Base-by-base conservation (phyloP, 192 early-diverging fungal species). In the Entomortierella lignicola region DNA sequence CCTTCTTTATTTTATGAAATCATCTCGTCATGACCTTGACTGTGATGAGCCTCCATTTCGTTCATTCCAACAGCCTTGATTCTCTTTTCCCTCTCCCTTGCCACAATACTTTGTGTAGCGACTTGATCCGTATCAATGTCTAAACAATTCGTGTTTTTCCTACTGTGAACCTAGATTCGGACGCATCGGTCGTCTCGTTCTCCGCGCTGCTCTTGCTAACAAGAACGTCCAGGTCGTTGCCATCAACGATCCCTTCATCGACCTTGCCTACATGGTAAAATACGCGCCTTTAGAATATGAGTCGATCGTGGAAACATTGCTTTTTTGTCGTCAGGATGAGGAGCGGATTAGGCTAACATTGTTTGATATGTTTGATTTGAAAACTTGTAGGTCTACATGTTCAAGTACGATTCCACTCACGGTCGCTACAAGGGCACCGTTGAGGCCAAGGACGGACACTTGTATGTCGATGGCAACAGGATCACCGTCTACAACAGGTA, bases 361-460 rank as follows among this genome's bases (percentile, higher is more conserved):
- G 5, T 50, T 42, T 17, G 31, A 29, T 43, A 58, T 26, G n/a
- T n/a, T n/a, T 50, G 42, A 34, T 23, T 51, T 25, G 4, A 20
- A 18, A n/a, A 10, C 12, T 30, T 25, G 4, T 82, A 90, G 89
- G 88, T 92, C 85, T 99, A 98, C 91, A 86, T 98, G 83, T 86
- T 97, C 81, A 95, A 98, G 91, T 99, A 97, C 87, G 98, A 99
- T 91, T 97, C 98, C 57, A 97, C 96, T 81, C 98, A 99, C 88
- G 98, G 98, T 62, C 91, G 91, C 66, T 95, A 92, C 92, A 92
- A 94, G 84, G 96, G 94, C 60, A 84, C 85, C 32, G 93, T 96
- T 69, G 82, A 85, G 75, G 72, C 85, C 83, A 87, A 93, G 86
- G 89, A 93, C 84, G 94, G 92, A 77, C 92, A 93, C 87, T 91